phyloP scores from a whole-genome alignment of 2,329 filamentous ascomycete species.

The Fusarium lateritium region DNA sequence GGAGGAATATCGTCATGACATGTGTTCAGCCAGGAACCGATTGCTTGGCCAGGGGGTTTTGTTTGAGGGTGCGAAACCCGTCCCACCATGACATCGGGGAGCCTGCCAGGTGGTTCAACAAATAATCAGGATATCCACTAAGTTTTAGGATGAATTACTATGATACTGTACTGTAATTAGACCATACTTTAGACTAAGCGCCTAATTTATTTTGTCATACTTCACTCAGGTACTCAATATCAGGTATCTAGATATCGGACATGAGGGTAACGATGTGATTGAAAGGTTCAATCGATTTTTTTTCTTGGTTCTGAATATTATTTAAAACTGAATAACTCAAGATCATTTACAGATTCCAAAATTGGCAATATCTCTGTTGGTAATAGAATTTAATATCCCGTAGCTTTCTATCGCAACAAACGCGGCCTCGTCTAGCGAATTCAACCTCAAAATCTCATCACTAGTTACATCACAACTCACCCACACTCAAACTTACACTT shows the following conservation, averaged over 20 bases:
- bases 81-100: slow-evolving; percentile 24
- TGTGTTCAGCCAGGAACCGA: slow-evolving; percentile 35
- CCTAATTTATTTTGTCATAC: too few species aligned
- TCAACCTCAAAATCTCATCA: slow-evolving; percentile 26
- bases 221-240: too few species aligned
- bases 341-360: too few species aligned
- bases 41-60: slow-evolving; percentile 18
- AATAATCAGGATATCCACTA: too few species aligned
- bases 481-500: slow-evolving; percentile 4
- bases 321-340: background rate
- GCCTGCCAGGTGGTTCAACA: background rate
- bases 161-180: too few species aligned
- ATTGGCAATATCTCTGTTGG: background rate
- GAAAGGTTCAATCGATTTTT: too few species aligned
- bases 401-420: too few species aligned
- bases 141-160: too few species aligned
- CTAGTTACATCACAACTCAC: slow-evolving; percentile 2
- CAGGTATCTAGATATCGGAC: too few species aligned
- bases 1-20: slow-evolving; percentile 20
- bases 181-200: too few species aligned
- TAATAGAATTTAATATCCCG: background rate
- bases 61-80: slow-evolving; percentile 9
- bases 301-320: background rate
- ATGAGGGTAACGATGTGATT: background rate
- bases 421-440: background rate